Conservation (phyloP, 345 rosid species). For the Nephelium lappaceum region DNA sequence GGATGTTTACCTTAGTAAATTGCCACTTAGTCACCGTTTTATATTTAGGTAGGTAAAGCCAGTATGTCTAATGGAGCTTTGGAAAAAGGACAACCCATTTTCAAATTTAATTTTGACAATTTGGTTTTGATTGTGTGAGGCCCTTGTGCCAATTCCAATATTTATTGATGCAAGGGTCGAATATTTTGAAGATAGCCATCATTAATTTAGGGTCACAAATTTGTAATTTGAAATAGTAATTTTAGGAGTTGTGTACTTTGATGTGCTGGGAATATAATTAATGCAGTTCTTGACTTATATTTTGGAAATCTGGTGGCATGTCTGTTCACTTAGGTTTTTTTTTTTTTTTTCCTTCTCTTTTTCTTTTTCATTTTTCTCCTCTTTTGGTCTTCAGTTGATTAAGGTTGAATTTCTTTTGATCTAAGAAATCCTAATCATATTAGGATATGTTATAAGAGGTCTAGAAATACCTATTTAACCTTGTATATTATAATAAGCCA, state of each 20-base stretch:
- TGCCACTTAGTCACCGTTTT: neutral
- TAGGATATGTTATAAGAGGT: neutral
- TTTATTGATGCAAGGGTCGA: neutral
- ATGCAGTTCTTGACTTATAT: neutral
- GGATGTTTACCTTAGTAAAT: conserved; percentile 22
- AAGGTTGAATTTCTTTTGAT: neutral
- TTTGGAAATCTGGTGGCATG: neutral
- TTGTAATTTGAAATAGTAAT: neutral
- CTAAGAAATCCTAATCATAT: neutral
- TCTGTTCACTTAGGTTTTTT: neutral
- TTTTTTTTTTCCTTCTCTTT: too few species aligned
- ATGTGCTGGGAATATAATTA: neutral
- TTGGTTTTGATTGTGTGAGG: neutral
- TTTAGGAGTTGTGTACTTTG: neutral
- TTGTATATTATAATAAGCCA: neutral
- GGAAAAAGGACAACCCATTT: neutral
- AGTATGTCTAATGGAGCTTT: neutral
- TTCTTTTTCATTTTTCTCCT: too few species aligned
- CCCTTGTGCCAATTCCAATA: neutral
- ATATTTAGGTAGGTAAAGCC: neutral
- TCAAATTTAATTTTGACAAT: neutral
- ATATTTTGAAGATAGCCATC: neutral
- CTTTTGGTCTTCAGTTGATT: too few species aligned
- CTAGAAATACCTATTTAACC: neutral
- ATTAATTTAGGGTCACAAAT: neutral